These are phyloP conservation scores for Nakazawaea sp. DNA, from an alignment of 805 yeast genomes.

Conservation along the genomic window DNA sequence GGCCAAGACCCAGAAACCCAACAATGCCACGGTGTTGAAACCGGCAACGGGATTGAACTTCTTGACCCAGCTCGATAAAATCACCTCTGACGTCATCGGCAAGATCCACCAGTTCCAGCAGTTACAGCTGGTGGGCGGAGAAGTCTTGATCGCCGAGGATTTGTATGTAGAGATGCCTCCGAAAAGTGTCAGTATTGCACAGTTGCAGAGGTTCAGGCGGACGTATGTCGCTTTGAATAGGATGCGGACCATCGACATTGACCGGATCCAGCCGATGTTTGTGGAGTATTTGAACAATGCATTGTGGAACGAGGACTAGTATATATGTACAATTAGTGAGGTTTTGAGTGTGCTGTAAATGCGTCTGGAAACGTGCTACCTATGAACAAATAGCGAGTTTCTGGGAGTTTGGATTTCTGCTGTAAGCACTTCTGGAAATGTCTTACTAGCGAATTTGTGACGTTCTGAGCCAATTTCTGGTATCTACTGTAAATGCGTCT, in stretches of 20 bases:
- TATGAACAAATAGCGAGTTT: not conserved
- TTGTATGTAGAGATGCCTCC: conserved; percentile 58
- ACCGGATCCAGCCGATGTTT: conserved; percentile 64
- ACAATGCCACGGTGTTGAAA: conserved; percentile 76
- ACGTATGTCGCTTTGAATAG: conserved; percentile 77
- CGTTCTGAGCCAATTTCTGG: no score
- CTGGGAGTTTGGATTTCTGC: no score
- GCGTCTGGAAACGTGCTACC: not conserved
- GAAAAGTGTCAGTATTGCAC: conserved; percentile 57
- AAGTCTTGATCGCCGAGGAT: conserved; percentile 35
- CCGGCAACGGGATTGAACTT: conserved; percentile 75
- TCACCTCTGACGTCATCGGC: conserved; percentile 58
- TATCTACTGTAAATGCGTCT: no score
- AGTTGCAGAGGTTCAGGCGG: conserved; percentile 76
- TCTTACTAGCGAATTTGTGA: no score
- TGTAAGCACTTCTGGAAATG: no score
- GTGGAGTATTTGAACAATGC: conserved; percentile 71
- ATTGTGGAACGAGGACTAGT: conserved; percentile 30
- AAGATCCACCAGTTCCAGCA: conserved; percentile 60
- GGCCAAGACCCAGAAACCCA: conserved; percentile 64
- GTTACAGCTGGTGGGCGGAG: conserved; percentile 39
- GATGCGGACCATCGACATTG: conserved; percentile 65
- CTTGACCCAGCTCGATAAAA: conserved; percentile 68
- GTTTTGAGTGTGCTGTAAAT: no score
- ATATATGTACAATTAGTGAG: no score